phyloP scores from a whole-genome alignment of 305 asterid genomes.

The Plantago lanceolata region DNA sequence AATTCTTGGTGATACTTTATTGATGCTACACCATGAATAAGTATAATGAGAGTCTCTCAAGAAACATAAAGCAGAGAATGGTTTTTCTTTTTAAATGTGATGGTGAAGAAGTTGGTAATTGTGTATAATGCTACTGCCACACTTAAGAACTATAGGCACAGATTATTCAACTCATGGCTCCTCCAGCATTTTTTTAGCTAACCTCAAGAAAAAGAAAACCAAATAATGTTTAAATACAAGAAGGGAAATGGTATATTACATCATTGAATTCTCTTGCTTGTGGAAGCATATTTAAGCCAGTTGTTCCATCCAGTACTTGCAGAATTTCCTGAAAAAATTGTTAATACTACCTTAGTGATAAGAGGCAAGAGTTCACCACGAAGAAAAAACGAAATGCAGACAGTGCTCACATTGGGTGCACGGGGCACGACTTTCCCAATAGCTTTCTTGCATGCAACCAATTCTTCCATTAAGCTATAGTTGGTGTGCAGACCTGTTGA shows the following conservation, averaged over 20 bases:
- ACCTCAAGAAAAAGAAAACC: background rate
- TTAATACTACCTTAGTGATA: conserved; percentile 1
- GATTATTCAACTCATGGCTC: no score
- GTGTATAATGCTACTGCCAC: no score
- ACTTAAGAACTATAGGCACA: no score
- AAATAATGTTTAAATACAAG: conserved; percentile 4
- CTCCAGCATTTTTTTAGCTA: background rate
- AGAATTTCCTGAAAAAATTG: conserved; percentile 65
- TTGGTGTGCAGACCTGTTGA: conserved; percentile 81
- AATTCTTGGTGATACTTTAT: no score
- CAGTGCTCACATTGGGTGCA: conserved; percentile 73
- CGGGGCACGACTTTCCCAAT: conserved; percentile 66
- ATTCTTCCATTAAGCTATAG: conserved; percentile 93
- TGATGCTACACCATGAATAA: no score
- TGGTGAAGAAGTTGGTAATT: no score
- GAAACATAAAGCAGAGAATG: no score
- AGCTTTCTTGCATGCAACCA: conserved; percentile 81
- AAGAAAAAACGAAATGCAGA: conserved; percentile 1
- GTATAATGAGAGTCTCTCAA: no score
- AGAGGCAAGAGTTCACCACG: background rate
- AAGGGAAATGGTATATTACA: conserved; percentile 36
- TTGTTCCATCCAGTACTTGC: conserved; percentile 90
- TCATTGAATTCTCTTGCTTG: conserved; percentile 98
- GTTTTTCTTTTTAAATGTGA: no score
- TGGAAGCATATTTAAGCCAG: conserved; percentile 96